phyloP scores from a whole-genome alignment of 371 early-diverging fungal species.

The Mucor sp. region DNA sequence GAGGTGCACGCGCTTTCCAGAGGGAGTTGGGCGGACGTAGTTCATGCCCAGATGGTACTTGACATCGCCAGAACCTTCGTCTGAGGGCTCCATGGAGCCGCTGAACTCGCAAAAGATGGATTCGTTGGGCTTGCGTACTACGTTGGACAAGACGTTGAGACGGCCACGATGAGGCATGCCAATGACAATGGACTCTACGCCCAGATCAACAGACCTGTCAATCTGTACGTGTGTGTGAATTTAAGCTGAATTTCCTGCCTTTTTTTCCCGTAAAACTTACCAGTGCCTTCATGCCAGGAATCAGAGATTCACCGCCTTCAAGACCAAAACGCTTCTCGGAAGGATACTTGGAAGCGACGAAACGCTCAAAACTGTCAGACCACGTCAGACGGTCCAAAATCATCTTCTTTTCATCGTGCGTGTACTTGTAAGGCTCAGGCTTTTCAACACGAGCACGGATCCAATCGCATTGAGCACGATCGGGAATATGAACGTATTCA shows the following conservation, averaged over 20 bases:
- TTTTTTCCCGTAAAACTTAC: constrained; percentile 38
- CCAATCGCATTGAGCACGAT: constrained; percentile 97
- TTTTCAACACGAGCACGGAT: constrained; percentile 90
- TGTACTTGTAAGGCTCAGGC: constrained; percentile 82
- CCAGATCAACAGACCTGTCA: constrained; percentile 90
- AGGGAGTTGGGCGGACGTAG: constrained; percentile 93
- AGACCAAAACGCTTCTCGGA: constrained; percentile 97
- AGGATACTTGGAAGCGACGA: constrained; percentile 92
- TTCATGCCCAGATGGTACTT: constrained; percentile 98
- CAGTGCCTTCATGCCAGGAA: constrained; percentile 97
- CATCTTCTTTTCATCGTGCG: constrained; percentile 83
- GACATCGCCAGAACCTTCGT: constrained; percentile 97
- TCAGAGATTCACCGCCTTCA: constrained; percentile 95
- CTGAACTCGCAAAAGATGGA: constrained; percentile 97
- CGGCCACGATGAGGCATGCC: constrained; percentile 99
- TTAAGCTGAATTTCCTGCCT: neutral
- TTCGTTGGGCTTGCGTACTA: constrained; percentile 96
- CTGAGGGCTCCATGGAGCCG: constrained; percentile 69
- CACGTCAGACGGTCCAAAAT: constrained; percentile 96
- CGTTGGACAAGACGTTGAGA: constrained; percentile 96
- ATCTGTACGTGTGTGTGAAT: constrained; percentile 54
- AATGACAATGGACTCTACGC: constrained; percentile 92
- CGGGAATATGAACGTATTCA: constrained; percentile 97
- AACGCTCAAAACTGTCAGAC: constrained; percentile 95
- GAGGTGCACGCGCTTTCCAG: constrained; percentile 93